Evolutionary conservation across 2,329 filamentous ascomycete genomes (phyloP), one percentile per base, ranked within the genome.

Genomic region (Fusarium floridanum): DNA sequence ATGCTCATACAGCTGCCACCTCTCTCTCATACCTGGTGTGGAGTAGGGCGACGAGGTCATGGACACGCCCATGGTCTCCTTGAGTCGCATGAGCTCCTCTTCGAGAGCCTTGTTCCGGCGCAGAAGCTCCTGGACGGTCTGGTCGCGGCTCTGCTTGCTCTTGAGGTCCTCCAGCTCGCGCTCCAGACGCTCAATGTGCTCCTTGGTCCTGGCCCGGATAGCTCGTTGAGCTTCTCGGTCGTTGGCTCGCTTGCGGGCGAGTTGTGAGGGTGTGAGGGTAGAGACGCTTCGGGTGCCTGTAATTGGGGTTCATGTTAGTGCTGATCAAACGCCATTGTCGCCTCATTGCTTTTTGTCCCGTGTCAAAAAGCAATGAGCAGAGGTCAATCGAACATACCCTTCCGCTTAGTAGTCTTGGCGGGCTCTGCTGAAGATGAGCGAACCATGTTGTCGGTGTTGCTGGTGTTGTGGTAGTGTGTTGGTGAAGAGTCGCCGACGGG

Each of bases 171-270:
- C 89, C 70, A 97, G 92, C 76, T 93, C 91, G 73, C 87, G 87
- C 84, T 97, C 94, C 61, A 97, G 86, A 24, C 87, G 87, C 80
- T 97, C 94, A 78, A 97, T 97, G 81, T 95, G 93, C 79, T 93
- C 91, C 85, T 95, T 96, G 43, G 95, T 97, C 77, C 95, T 90
- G 82, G 95, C 94, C 60, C 95, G 89, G 73, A 97, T 97, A 48
- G 94, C 94, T 60, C 95, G 90, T 84, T 98, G 95, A 48, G 95
- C 95, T 83, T 97, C 94, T 71, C 95, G 91, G 82, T 98, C 95
- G 85, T 98, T 98, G 79, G 94, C 94, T 74, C 95, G 89, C 86
- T 98, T 98, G 83, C 95, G 93, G 34, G 93, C 94, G 68, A 98
- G 89, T 84, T 98, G 95, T 71, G 95, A 93, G 7, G 95, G 93